Percentiles rank a stretch among this genome's conserved stretches.
phyloP scores from a whole-genome alignment of 1,139 yeast genomes.

The Suhomyces guaymorum region DNA sequence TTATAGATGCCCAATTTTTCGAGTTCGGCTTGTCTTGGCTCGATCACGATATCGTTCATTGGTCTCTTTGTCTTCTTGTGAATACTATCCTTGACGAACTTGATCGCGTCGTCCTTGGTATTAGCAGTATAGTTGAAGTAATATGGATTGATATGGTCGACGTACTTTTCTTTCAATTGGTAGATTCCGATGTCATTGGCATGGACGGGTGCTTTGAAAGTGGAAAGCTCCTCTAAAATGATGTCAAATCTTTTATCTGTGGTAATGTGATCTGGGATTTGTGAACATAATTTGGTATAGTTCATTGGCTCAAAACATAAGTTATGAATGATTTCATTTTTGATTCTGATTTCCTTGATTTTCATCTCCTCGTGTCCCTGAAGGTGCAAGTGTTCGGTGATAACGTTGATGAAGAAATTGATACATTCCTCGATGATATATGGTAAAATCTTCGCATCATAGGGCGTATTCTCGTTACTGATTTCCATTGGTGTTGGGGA shows the following conservation, averaged over 20 bases:
- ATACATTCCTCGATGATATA: slow-evolving; percentile 79
- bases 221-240: slow-evolving; percentile 59
- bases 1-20: slow-evolving; percentile 36
- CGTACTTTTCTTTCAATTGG: slow-evolving; percentile 59
- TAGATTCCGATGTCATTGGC: slow-evolving; percentile 70
- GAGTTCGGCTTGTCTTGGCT: slow-evolving; percentile 40
- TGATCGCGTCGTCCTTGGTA: slow-evolving; percentile 72
- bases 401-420: slow-evolving; percentile 64
- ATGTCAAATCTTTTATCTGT: slow-evolving; percentile 75
- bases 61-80: slow-evolving; percentile 36
- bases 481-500: too few species aligned
- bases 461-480: too few species aligned
- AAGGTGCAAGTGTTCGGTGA: slow-evolving; percentile 68
- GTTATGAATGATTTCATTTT: slow-evolving; percentile 73
- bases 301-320: slow-evolving; percentile 73
- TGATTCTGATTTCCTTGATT: slow-evolving; percentile 54
- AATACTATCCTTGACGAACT: slow-evolving; percentile 49
- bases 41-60: slow-evolving; percentile 47
- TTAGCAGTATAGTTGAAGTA: slow-evolving; percentile 78
- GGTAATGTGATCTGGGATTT: slow-evolving; percentile 73
- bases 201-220: slow-evolving; percentile 63
- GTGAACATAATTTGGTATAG: slow-evolving; percentile 67
- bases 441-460: slow-evolving; percentile 51
- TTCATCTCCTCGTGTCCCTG: slow-evolving; percentile 51
- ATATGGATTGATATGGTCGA: slow-evolving; percentile 69